Percentiles rank a stretch among this genome's conserved stretches.
Evolutionary conservation across 768 basidiomycete species (phyloP).

Genomic region (Phallus indusiatus): DNA sequence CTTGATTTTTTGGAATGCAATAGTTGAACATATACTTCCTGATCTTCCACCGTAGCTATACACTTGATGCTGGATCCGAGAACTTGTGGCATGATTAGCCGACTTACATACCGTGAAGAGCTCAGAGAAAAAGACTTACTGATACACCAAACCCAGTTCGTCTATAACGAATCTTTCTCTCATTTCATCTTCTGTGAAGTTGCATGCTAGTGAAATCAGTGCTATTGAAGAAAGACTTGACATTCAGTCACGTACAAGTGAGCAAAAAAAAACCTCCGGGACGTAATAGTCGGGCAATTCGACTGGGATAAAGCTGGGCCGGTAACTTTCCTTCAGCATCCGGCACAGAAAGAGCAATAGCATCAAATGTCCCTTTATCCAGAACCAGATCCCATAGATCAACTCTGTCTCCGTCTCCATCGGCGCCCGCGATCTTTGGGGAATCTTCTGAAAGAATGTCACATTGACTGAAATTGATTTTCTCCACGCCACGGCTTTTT

Average conservation of each 20-base stretch:
- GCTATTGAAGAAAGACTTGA: neutral
- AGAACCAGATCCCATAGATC: constrained; percentile 61
- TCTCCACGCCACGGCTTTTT: constrained; percentile 25
- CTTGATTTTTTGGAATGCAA: constrained; percentile 52
- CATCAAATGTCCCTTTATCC: constrained; percentile 88
- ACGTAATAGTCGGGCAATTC: constrained; percentile 47
- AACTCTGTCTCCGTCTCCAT: constrained; percentile 14
- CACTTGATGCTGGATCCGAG: constrained; percentile 59
- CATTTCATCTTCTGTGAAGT: constrained; percentile 76
- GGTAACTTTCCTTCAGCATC: constrained; percentile 44
- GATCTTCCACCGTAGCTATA: constrained; percentile 71
- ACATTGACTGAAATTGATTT: constrained; percentile 47
- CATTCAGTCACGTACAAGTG: constrained; percentile 48
- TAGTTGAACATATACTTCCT: constrained; percentile 59
- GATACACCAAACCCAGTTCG: constrained; percentile 46
- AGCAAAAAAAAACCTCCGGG: constrained; percentile 67
- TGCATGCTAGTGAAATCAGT: constrained; percentile 46
- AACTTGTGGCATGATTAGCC: constrained; percentile 31
- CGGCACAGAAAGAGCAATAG: constrained; percentile 63
- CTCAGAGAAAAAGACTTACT: constrained; percentile 34
- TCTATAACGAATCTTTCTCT: constrained; percentile 39
- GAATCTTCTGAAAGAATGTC: constrained; percentile 59
- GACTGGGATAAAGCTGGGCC: constrained; percentile 48
- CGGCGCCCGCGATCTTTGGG: constrained; percentile 11
- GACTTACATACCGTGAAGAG: neutral